Percentiles rank a stretch among this genome's conserved stretches.
phyloP scores from a whole-genome alignment of 768 basidiomycete genomes.

The Rossbeevera mucosa region DNA sequence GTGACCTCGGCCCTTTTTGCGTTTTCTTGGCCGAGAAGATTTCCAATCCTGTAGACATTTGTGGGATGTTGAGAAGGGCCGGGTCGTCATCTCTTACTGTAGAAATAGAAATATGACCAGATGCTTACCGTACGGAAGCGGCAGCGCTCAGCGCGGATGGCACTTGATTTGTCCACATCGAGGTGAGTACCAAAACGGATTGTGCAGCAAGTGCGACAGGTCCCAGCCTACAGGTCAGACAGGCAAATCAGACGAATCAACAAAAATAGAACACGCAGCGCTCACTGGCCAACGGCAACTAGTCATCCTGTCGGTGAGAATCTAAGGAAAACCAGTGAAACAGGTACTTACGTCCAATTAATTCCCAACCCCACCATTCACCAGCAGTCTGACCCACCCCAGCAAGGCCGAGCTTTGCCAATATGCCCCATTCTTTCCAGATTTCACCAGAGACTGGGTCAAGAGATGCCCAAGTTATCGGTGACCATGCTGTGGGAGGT shows the following conservation, averaged over 20 bases:
- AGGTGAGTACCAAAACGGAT: slow-evolving; percentile 75
- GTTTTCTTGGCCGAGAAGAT: slow-evolving; percentile 79
- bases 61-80: no score
- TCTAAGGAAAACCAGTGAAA: neutral
- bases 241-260: neutral
- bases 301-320: neutral
- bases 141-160: slow-evolving; percentile 82
- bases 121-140: slow-evolving; percentile 69
- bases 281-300: slow-evolving; percentile 54
- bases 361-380: slow-evolving; percentile 99
- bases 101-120: neutral
- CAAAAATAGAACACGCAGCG: neutral
- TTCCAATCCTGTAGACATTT: slow-evolving; percentile 60
- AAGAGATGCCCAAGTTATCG: slow-evolving; percentile 19
- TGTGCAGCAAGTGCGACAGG: slow-evolving; percentile 82
- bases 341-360: slow-evolving; percentile 45
- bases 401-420: slow-evolving; percentile 74
- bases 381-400: slow-evolving; percentile 79
- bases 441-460: slow-evolving; percentile 55
- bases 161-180: slow-evolving; percentile 74
- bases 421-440: slow-evolving; percentile 62
- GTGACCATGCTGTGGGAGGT: slow-evolving; percentile 74
- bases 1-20: slow-evolving; percentile 68
- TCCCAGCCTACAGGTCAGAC: slow-evolving; percentile 53
- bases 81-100: neutral